Evolutionary conservation across 192 early-diverging fungal genomes (phyloP), one percentile per base, ranked within the genome.

Genomic region (Geranomyces michiganensis): DNA sequence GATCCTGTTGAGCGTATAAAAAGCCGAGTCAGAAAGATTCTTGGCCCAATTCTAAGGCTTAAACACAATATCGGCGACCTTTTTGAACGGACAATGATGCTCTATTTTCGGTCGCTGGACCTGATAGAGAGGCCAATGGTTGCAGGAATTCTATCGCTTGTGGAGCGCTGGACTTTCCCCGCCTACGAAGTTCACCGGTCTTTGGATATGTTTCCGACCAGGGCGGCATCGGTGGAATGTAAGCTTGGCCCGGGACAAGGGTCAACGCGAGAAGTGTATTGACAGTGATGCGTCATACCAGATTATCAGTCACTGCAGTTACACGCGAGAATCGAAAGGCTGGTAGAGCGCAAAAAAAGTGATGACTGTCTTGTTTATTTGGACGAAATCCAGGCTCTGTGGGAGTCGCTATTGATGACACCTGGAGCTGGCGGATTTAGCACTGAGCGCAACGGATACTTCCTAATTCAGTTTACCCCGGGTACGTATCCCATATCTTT

Each of bases 61-160:
- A 27, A 32, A 32, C 24, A 48, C 0, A 15, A 8, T 0, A 36
- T 49, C 19, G 31, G 46, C 21, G 60, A 72, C 17, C 1, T 62
- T n/a, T 72, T 72, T 36, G 70, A 72, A 29, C 70, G 70, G n/a
- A 36, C 64, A 19, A 72, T 72, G 70, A 36, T 72, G 22, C 15
- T 72, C 8, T 64, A 72, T 45, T 72, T 72, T 32, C 60, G 70
- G 9, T 72, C 61, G 9, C 31, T 72, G 59, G 70, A 72, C n/a
- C 8, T 72, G 15, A 14, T 53, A 17, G 70, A 72, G 48, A 19
- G 61, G 17, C 70, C 70, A 19, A 72, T 72, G 60, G 64, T 48
- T 12, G 70, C 70, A 1, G 70, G 70, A 5, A 72, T 72, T 33
- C 31, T 72, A 61, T 62, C 60, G 27, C 45, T 45, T 32, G 62